A percentile compares a stretch with the other conserved stretches of the same genome.
phyloP scores from a whole-genome alignment of 23 red algal genomes.

The Agarophyton chilense region DNA sequence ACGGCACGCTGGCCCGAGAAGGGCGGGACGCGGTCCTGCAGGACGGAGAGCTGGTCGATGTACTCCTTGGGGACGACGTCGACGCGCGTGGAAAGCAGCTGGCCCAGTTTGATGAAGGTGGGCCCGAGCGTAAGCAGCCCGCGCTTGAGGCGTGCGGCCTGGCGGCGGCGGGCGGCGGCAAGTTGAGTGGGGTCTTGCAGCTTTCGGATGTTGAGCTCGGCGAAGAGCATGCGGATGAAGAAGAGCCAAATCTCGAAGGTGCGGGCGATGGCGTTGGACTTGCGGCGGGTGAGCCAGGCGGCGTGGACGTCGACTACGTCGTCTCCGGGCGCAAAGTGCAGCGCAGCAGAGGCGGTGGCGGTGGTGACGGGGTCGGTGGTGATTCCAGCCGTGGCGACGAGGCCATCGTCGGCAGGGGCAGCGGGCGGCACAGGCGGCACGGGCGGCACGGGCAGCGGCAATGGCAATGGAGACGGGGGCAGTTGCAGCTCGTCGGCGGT shows the following conservation, averaged over 20 bases:
- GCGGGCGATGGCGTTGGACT: not conserved
- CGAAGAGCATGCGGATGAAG: constrained; percentile 53
- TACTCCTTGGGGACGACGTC: constrained; percentile 88
- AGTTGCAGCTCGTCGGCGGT: not conserved
- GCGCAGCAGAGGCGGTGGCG: not conserved
- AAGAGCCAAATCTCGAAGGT: constrained; percentile 88
- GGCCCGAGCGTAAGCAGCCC: constrained; percentile 80
- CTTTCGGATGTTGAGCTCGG: constrained; percentile 70
- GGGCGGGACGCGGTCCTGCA: constrained; percentile 93
- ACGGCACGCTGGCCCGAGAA: constrained; percentile 71
- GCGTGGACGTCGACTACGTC: constrained; percentile 1
- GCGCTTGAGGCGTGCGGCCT: constrained; percentile 47
- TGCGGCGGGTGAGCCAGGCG: not conserved
- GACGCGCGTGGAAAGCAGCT: constrained; percentile 87
- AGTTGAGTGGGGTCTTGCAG: constrained; percentile 20
- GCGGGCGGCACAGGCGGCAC: too few relatives aligned
- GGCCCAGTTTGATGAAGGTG: constrained; percentile 98
- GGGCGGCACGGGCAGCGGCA: too few relatives aligned
- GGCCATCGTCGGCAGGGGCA: too few relatives aligned
- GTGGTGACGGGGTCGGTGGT: too few relatives aligned
- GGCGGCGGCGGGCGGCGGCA: not conserved
- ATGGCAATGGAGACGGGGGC: too few relatives aligned
- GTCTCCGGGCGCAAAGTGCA: not conserved
- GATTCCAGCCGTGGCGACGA: too few relatives aligned
- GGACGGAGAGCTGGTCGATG: constrained; percentile 78